Evolutionary conservation across 768 basidiomycete species (phyloP), one percentile per base, ranked within the genome.

Genomic region (Tephrocybe sp.): DNA sequence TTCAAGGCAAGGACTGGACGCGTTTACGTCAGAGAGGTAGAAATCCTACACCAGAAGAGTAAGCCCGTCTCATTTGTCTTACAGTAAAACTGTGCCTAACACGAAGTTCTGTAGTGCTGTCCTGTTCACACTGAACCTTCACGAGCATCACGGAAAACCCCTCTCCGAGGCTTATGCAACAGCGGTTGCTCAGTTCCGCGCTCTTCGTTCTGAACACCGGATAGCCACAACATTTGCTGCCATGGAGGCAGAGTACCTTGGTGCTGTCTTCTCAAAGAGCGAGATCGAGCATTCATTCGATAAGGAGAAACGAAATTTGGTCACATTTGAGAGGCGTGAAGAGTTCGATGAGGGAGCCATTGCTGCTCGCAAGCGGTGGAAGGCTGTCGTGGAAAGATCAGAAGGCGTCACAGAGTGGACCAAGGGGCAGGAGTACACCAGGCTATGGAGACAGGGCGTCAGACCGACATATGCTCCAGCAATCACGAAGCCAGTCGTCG

Each of bases 1-100:
- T 88, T 2, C 67, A 62, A 27, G 92, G 87, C 0, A 56, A 61
- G 40, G 69, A 72, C 18, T 99, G 97, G 97, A 85, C 76, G 47
- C 73, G 87, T 56, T 67, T 99, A 53, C 70, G 82, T 54, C 94
- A 98, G 68, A 75, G 89, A 49, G 88, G 88, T 19, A 77, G 78
- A 36, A 91, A 91, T 62, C 95, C 96, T 7, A 78, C 77, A 9
- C 78, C 92, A 4, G 96, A 98, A 75, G 92, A 98, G 96, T 98
- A 65, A 65, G 91, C 75, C 8, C 26, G 6, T 47, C 18, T 35
- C 24, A 15, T 37, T 25, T 35, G 9, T 36, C 37, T n/a, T n/a
- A 40, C 24, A 41, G 31, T 16, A 34, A 47, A 49, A 4, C 12
- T 26, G 36, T 65, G 27, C 45, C 49, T 47, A 43, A 57, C 36